Evolutionary conservation across 2,329 filamentous ascomycete genomes (phyloP).

Genomic region (Calonectria pteridis): DNA sequence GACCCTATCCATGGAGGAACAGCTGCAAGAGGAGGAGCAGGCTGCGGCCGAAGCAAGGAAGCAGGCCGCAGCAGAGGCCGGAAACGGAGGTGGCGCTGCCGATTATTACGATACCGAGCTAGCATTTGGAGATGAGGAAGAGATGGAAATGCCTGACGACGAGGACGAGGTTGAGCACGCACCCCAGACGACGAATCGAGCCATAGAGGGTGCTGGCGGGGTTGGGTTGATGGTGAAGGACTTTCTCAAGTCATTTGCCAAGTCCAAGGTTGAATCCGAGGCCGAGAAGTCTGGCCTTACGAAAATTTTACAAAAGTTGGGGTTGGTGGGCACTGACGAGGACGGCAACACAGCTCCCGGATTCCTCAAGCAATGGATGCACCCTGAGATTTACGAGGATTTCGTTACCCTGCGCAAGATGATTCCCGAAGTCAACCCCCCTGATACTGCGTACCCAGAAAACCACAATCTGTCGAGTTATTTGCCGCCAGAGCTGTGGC

Average conservation of each 20-base stretch:
- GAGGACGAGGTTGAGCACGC: slow-evolving; percentile 39
- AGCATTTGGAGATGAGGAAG: slow-evolving; percentile 51
- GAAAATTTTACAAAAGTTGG: slow-evolving; percentile 42
- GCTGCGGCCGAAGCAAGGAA: slow-evolving; percentile 57
- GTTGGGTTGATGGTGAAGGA: slow-evolving; percentile 48
- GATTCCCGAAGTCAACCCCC: slow-evolving; percentile 68
- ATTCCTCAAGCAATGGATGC: slow-evolving; percentile 76
- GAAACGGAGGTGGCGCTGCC: slow-evolving; percentile 44
- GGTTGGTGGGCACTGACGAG: slow-evolving; percentile 42
- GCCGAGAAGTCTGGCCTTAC: slow-evolving; percentile 44
- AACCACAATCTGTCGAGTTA: slow-evolving; percentile 73
- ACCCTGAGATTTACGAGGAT: slow-evolving; percentile 81
- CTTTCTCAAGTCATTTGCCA: slow-evolving; percentile 54
- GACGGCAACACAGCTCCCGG: slow-evolving; percentile 54
- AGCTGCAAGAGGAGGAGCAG: slow-evolving; percentile 58
- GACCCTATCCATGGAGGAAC: slow-evolving; percentile 71
- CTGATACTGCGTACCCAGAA: slow-evolving; percentile 60
- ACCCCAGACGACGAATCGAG: slow-evolving; percentile 45
- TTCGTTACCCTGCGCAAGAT: slow-evolving; percentile 78
- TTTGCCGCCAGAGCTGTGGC: slow-evolving; percentile 75
- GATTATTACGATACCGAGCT: slow-evolving; percentile 52
- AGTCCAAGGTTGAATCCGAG: slow-evolving; percentile 47
- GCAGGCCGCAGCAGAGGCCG: slow-evolving; percentile 40
- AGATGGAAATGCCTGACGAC: slow-evolving; percentile 44
- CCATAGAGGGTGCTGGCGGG: slow-evolving; percentile 54